phyloP scores from a whole-genome alignment of 805 yeast species.

The Myxozyma vanderwaltii region DNA sequence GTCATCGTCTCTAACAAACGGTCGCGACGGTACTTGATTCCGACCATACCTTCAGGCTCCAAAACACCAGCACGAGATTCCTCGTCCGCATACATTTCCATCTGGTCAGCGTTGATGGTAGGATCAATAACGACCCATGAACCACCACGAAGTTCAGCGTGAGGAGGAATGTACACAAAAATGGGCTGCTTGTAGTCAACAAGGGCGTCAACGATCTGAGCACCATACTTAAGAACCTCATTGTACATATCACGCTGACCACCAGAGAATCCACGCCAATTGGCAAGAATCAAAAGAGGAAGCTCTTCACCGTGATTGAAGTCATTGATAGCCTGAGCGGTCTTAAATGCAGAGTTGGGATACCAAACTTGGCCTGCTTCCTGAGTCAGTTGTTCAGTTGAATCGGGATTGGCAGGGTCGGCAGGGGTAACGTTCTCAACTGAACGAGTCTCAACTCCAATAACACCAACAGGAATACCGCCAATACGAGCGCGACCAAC shows the following conservation, averaged over 20 bases:
- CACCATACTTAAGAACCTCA: conserved; percentile 95
- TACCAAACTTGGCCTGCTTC: conserved; percentile 99
- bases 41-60: conserved; percentile 99
- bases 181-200: conserved; percentile 96
- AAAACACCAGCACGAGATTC: conserved; percentile 96
- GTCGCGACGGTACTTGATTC: conserved; percentile 95
- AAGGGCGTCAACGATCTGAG: conserved; percentile 94
- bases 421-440: conserved; percentile 93
- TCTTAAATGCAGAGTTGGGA: conserved; percentile 98
- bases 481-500: conserved; percentile 99
- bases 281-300: conserved; percentile 95
- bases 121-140: conserved; percentile 99
- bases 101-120: conserved; percentile 91
- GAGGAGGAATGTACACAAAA: conserved; percentile 95
- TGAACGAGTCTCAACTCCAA: conserved; percentile 90
- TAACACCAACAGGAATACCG: conserved; percentile 98
- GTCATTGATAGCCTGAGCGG: conserved; percentile 97
- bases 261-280: conserved; percentile 99
- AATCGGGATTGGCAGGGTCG: conserved; percentile 96
- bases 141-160: conserved; percentile 99
- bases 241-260: conserved; percentile 99
- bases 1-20: conserved; percentile 88
- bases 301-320: conserved; percentile 97
- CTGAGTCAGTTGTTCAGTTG: conserved; percentile 81
- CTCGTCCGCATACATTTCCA: conserved; percentile 99